Base-by-base conservation (phyloP, 202 grass and related monocot genomes). In the Brachypodium distachyon region DNA sequence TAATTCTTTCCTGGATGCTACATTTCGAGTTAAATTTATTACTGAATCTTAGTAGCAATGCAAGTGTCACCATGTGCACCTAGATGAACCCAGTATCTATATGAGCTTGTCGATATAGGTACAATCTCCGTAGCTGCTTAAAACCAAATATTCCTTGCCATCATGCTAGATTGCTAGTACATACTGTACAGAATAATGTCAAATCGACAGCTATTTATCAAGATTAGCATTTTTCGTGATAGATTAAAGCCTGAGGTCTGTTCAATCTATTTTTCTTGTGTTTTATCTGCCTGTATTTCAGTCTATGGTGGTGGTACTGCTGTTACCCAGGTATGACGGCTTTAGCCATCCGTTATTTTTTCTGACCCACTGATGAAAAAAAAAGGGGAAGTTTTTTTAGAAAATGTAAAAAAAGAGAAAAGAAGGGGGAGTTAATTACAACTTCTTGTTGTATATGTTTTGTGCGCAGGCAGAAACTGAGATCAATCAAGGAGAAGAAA, bases 401-500 rank as follows among this genome's bases (percentile, higher is more conserved):
- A n/a, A n/a, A n/a, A n/a, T n/a, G n/a, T n/a, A n/a, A n/a, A n/a
- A n/a, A n/a, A n/a, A n/a, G n/a, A n/a, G n/a, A n/a, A n/a, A n/a
- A n/a, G n/a, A n/a, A n/a, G n/a, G n/a, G n/a, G n/a, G n/a, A n/a
- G n/a, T n/a, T n/a, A n/a, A n/a, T 6, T 14, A 36, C 33, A 36
- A 3, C 38, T 59, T 73, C 3, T 68, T 21, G 11, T 42, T 32
- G 25, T 77, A 41, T 49, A 83, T 65, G 74, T 73, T n/a, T 73
- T n/a, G 74, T 36, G 74, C 47, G 13, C 75, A 77, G 33, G 59
- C 80, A 19, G 66, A 78, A 77, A 71, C 61, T 25, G 70, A 79
- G 12, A 22, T 76, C 16, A 61, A 22, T 76, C 16, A 61, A 72
- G 62, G 46, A 90, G 61, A 90, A 78, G 23, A 77, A 73, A 76